Evolutionary conservation across 2,329 filamentous ascomycete genomes (phyloP), one percentile per base, ranked within the genome.

Genomic region (Gyromitra esculenta): DNA sequence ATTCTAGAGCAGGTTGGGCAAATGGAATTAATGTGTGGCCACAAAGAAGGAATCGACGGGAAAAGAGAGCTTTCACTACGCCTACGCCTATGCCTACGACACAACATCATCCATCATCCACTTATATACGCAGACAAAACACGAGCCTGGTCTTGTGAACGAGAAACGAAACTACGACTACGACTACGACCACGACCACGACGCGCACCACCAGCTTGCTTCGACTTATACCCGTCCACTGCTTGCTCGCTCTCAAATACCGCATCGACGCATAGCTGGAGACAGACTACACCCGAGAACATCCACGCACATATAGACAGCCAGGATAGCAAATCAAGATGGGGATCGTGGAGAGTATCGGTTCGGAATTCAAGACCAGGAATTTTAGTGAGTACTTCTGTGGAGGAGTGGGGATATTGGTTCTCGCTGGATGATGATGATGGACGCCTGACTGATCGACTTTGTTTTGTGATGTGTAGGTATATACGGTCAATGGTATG

Each of bases 401-500:
- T 43, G 18, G 69, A 37, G n/a, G 65, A 71, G 15, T 21, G 21
- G 37, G 21, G 39, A 39, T 31, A 15, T 25, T 21, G 8, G 43
- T 60, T 50, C n/a, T 62, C 31, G 2, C 25, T 25, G 39, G 64
- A 63, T 50, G 31, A 69, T 50, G 31, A 69, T 54, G 25, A 54
- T 31, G 79, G 77, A 37, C 43, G 48, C 5, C 31, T 69, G 25
- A 60, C 54, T 18, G 76, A 68, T 77, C 76, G 63, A 77, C 78
- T 77, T 68, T 69, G 56, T 56, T 71, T 79, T 66, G 18, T 76
- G 64, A 70, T 70, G 75, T 75, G 74, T 80, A 92, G 90, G 90
- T 84, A 92, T 92, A 84, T 92, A 92, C 82, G 90, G 89, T 84
- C 90, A 92, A 90, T 92, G 90, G 90, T 92, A 87, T 82, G 43